phyloP scores from a whole-genome alignment of 345 rosid species.

The Rhizophora apiculata region DNA sequence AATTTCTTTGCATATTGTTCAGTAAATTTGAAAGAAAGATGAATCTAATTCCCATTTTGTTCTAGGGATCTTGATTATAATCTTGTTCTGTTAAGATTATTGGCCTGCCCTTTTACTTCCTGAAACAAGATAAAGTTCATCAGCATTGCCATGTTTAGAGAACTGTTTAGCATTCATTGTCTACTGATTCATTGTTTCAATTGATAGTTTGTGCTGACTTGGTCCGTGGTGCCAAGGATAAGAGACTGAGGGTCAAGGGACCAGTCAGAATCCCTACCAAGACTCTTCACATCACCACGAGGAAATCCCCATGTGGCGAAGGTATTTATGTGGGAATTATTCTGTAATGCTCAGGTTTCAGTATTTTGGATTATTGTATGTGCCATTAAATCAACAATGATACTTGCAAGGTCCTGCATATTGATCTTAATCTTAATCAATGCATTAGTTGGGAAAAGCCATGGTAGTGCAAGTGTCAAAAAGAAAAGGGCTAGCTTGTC shows the following conservation, averaged over 20 bases:
- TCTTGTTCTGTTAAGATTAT: too few species aligned
- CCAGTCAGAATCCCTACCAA: conserved; percentile 10
- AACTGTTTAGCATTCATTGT: neutral
- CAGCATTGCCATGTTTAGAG: too few species aligned
- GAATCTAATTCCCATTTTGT: too few species aligned
- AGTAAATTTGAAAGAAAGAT: too few species aligned
- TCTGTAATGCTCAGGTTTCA: neutral
- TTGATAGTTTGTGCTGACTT: conserved; percentile 4
- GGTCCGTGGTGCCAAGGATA: conserved; percentile 10
- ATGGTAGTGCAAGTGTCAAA: too few species aligned
- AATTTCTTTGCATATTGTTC: too few species aligned
- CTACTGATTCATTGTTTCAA: neutral
- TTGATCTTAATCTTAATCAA: too few species aligned
- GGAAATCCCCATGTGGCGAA: conserved; percentile 30
- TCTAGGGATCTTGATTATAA: too few species aligned
- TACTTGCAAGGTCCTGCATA: neutral
- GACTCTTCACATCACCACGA: conserved; percentile 11
- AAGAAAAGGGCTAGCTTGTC: too few species aligned
- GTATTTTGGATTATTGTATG: neutral
- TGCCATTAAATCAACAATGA: neutral
- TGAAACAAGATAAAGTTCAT: too few species aligned
- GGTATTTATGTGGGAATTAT: conserved; percentile 1
- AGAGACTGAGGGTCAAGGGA: conserved; percentile 9
- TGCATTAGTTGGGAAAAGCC: too few species aligned
- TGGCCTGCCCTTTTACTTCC: too few species aligned